Evolutionary conservation across 106 monocot species (phyloP), one percentile per base, ranked within the genome.

Genomic region (Allium cepa): DNA sequence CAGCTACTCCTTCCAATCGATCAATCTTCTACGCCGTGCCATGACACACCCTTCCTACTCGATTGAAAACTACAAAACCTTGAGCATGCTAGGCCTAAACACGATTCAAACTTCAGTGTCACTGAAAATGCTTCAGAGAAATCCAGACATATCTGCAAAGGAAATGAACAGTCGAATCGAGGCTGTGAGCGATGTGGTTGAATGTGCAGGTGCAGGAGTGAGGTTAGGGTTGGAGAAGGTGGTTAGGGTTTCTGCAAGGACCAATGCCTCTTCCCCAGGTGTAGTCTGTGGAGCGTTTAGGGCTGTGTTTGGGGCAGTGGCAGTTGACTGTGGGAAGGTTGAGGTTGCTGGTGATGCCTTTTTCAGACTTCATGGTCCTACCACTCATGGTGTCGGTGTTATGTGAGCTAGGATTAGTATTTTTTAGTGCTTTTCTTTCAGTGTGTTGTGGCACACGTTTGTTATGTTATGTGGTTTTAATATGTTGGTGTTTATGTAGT

Each of bases 41-140:
- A 74, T 83, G 80, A 87, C 87, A 1, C 87, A 87, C 74, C 53
- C 87, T 8, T 83, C 87, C 64, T 87, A 78, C 78, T 87, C 87
- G 64, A 65, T 45, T 28, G 83, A 83, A 14, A 87, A 87, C 77
- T 65, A 64, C 60, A 79, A 75, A 49, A 64, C 87, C 8, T 77
- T 87, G 14, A 61, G 67, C 69, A 59, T 83, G 71, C 78, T 87
- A 10, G 87, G 87, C 60, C 72, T 87, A 63, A 53, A 60, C 80
- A 53, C 77, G 64, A 28, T 79, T 11, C 66, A 75, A 27, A 22
- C 80, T 56, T 56, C 87, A 46, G 75, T 59, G 57, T 27, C 83
- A 22, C 80, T 87, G 72, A 68, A 49, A 13, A 64, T 68, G 60
- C 73, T 87, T n/a, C 1, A 47, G 15, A 26, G 3, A 12, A 72